These are phyloP conservation scores for Tolypocladium nubicola DNA, from an alignment of 2,329 filamentous ascomycete species.

Conservation along the genomic window DNA sequence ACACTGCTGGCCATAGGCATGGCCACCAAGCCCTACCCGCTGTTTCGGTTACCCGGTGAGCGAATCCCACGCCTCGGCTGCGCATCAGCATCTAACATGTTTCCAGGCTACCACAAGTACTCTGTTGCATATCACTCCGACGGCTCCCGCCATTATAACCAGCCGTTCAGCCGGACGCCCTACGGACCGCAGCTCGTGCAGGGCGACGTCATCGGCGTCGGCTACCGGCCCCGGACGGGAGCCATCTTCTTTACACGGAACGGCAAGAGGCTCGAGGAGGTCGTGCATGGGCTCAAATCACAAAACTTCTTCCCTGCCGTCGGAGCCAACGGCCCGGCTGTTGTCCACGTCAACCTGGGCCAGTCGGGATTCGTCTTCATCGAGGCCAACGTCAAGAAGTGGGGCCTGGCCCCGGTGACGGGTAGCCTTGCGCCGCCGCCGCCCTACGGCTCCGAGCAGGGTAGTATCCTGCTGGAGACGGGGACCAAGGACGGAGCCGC, in stretches of 20 bases:
- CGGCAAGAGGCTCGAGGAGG: constrained; percentile 92
- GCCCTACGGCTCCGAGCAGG: constrained; percentile 93
- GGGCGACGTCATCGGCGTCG: constrained; percentile 91
- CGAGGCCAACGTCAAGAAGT: constrained; percentile 99
- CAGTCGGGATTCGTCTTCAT: constrained; percentile 98
- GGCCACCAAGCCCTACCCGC: constrained; percentile 91
- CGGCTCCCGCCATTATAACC: constrained; percentile 80
- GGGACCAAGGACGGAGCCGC: constrained; percentile 55
- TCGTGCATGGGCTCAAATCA: constrained; percentile 81
- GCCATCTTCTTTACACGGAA: constrained; percentile 98
- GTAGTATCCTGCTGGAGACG: constrained; percentile 86
- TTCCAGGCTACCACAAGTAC: constrained; percentile 73
- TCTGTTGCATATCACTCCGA: constrained; percentile 87
- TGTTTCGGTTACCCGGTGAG: constrained; percentile 88
- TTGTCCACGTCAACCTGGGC: constrained; percentile 93
- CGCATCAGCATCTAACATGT: not conserved
- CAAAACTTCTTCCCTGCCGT: constrained; percentile 97
- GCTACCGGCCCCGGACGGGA: constrained; percentile 87
- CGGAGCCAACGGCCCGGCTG: constrained; percentile 88
- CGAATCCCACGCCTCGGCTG: constrained; percentile 1
- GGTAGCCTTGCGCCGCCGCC: constrained; percentile 90
- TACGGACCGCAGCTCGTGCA: constrained; percentile 83
- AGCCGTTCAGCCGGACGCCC: constrained; percentile 69
- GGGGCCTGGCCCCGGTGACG: constrained; percentile 92
- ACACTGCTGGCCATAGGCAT: constrained; percentile 86